Percentiles rank a stretch among this genome's conserved stretches.
phyloP scores from a whole-genome alignment of 2,329 filamentous ascomycete species.

The Xylariaceae sp. region DNA sequence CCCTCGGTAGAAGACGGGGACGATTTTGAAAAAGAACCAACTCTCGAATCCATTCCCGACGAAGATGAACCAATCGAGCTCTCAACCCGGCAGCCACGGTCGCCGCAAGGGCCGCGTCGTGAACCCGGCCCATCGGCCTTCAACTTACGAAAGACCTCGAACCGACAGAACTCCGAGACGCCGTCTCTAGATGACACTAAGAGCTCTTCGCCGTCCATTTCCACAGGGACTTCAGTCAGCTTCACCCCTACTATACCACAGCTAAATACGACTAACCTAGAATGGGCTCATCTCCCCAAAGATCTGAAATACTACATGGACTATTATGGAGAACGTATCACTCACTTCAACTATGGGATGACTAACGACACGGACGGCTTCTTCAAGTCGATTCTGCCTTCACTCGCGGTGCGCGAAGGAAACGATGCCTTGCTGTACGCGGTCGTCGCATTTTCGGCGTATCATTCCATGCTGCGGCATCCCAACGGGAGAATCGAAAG shows the following conservation, averaged over 20 bases:
- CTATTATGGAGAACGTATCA: conserved; percentile 75
- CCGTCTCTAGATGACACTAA: conserved; percentile 49
- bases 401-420: conserved; percentile 58
- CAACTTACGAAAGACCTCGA: conserved; percentile 35
- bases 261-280: conserved; percentile 33
- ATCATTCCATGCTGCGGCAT: conserved; percentile 71
- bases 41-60: conserved; percentile 52
- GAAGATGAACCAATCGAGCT: conserved; percentile 46
- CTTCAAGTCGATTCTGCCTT: conserved; percentile 66
- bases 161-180: conserved; percentile 50
- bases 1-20: conserved; percentile 54
- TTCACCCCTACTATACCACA: conserved; percentile 33
- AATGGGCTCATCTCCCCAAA: conserved; percentile 57
- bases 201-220: conserved; percentile 50
- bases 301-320: conserved; percentile 75
- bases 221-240: conserved; percentile 41
- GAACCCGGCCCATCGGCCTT: conserved; percentile 39
- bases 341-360: conserved; percentile 76
- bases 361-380: conserved; percentile 69
- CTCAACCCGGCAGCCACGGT: conserved; percentile 22
- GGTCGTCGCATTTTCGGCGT: conserved; percentile 81
- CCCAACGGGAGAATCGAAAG: conserved; percentile 70
- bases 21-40: conserved; percentile 40
- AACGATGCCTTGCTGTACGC: conserved; percentile 83
- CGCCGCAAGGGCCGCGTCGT: conserved; percentile 30